Evolutionary conservation across 2,329 filamentous ascomycete genomes (phyloP).

Genomic region (Penicillium sp.): DNA sequence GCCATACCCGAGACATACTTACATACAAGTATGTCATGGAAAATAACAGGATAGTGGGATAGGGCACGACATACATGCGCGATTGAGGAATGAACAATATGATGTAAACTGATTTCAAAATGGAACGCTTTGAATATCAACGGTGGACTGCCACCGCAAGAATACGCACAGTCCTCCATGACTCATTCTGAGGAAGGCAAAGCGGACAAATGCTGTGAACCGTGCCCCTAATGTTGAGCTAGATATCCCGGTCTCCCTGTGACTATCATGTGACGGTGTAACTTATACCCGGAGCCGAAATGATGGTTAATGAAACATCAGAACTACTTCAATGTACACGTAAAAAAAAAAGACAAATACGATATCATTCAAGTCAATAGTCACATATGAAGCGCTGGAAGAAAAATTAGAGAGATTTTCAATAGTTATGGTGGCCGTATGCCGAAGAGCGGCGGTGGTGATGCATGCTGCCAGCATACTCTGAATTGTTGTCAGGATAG

Average conservation of each 20-base stretch:
- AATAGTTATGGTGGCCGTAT: constrained; percentile 41
- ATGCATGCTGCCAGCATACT: constrained; percentile 47
- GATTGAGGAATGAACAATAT: not conserved
- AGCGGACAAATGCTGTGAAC: too few relatives aligned
- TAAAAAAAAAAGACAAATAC: constrained; percentile 9
- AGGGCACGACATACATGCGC: not conserved
- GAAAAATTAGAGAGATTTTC: constrained; percentile 6
- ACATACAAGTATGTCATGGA: not conserved
- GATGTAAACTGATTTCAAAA: too few relatives aligned
- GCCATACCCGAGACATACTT: not conserved
- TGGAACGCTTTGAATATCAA: too few relatives aligned
- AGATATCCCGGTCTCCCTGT: too few relatives aligned
- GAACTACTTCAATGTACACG: constrained; percentile 2
- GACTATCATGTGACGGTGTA: not conserved
- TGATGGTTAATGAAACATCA: not conserved
- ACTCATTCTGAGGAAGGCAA: too few relatives aligned
- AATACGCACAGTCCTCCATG: too few relatives aligned
- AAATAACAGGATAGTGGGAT: not conserved
- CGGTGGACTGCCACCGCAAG: too few relatives aligned
- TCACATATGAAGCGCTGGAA: constrained; percentile 15
- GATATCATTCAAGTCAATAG: constrained; percentile 16
- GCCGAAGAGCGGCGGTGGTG: constrained; percentile 42
- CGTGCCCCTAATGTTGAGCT: too few relatives aligned
- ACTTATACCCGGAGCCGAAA: not conserved
- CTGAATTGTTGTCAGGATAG: constrained; percentile 60